Evolutionary conservation across 495 filamentous ascomycete genomes (phyloP), one percentile per base, ranked within the genome.

Genomic region (Neurospora sp.): DNA sequence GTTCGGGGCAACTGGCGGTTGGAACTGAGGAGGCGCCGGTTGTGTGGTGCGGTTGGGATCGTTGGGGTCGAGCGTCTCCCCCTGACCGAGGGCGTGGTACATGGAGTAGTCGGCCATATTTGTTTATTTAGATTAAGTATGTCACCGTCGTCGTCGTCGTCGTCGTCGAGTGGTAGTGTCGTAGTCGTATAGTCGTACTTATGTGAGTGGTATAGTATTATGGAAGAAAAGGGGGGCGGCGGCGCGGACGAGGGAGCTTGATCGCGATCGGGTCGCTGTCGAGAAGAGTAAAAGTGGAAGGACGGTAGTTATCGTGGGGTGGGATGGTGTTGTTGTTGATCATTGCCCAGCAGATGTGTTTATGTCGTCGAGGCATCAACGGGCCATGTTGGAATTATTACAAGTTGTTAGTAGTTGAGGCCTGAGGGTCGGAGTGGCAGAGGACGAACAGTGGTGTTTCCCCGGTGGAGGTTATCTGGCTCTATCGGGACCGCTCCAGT

Each of bases 91-190:
- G 80, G 90, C 83, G 79, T 94, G 90, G 83, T 93, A 95, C 87
- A 91, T 91, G 76, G 87, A 81, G 83, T 89, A 91, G 78, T 95
- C 91, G 76, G 91, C 87, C 92, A 95, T 93, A 18, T 71, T 77
- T 61, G 12, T 31, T 37, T 37, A 37, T 35, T 35, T 37, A 37
- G 35, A 37, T 37, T 37, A 37, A 37, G 10, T 59, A 61, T 35
- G 18, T 69, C 72, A 73, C 72, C 72, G 68, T 72, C 45, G 9
- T 22, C n/a, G 45, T 16, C 53, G 53, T 69, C 72, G 68, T 72
- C 45, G 9, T 27, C 10, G 20, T 59, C 53, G 53, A 59, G 22
- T 31, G 48, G 48, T 59, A 0, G 5, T 0, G 10, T 31, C 10
- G 48, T 59, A 14, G 48, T 31, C 3, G 48, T 35, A 35, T 31